Evolutionary conservation across 176 grass and related monocot genomes (phyloP), one percentile per base, ranked within the genome.

Genomic region (Carex littledalei): DNA sequence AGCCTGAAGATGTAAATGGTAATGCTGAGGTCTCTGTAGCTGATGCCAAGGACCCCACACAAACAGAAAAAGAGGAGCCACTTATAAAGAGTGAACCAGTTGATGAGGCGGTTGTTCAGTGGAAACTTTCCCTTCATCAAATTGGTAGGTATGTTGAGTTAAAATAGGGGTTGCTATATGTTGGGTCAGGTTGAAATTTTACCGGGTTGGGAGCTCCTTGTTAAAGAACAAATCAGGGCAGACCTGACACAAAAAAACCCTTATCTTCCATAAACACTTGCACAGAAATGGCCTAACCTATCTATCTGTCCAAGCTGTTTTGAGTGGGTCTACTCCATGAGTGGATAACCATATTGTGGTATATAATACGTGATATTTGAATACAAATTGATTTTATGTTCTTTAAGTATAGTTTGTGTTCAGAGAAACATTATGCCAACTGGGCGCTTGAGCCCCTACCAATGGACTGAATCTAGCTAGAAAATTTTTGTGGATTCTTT

Each of bases 71-170:
- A 15, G 47, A 86, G 31, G 58, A 81, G n/a, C 8, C 17, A 21
- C 22, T 55, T 2, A 35, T 45, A 32, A 16, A 47, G 34, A 61
- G n/a, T 8, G 17, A 81, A 81, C 79, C 56, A 5, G 39, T 86
- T 0, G 77, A 86, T 81, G 31, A 24, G 55, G 85, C 17, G 9
- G 82, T 85, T 79, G 84, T 95, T 87, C 91, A 94, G 59, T 98
- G 96, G 95, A 98, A 95, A 66, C 91, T 94, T 77, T 87, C 90
- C 83, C 89, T 98, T 54, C 96, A 98, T 88, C 96, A 98, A 88
- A 98, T 98, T 89, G 96, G 96, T 98, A 90, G 81, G 45, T 57
- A 86, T 57, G 74, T 78, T 78, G 52, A 78, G 15, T 56, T 24
- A 56, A 63, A 78, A 57, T 18, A 29, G 71, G 20, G 52, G 50